These are phyloP conservation scores for Tanozyma kutaoensis DNA, from an alignment of 805 yeast genomes.

Conservation along the genomic window DNA sequence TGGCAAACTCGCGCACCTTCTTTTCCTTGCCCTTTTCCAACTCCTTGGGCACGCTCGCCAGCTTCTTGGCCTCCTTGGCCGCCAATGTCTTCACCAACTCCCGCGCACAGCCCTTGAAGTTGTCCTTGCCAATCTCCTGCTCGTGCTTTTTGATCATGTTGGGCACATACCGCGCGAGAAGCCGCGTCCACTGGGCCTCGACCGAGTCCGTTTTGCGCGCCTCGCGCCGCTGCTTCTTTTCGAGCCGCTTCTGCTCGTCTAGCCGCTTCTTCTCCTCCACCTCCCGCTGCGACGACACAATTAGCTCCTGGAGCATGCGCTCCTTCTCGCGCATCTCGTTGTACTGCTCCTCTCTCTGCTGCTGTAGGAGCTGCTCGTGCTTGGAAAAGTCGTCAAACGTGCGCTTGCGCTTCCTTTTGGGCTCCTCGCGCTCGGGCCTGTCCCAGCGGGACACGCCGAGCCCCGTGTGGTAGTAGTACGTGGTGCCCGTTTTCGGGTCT, in stretches of 20 bases:
- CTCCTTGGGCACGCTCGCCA: slow-evolving; percentile 36
- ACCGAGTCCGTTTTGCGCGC: neutral
- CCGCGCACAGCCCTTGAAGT: slow-evolving; percentile 62
- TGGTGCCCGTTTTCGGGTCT: slow-evolving; percentile 28
- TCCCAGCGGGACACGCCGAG: slow-evolving; percentile 46
- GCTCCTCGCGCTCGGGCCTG: slow-evolving; percentile 29
- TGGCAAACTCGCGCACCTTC: slow-evolving; percentile 50
- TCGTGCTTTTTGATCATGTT: slow-evolving; percentile 60
- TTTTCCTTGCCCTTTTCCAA: slow-evolving; percentile 50
- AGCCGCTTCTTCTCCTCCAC: slow-evolving; percentile 15
- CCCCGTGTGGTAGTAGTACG: slow-evolving; percentile 42
- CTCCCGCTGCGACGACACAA: slow-evolving; percentile 18
- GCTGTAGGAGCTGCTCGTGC: slow-evolving; percentile 20
- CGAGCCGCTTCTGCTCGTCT: slow-evolving; percentile 10
- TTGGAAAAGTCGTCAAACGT: slow-evolving; percentile 11
- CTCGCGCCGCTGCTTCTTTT: slow-evolving; percentile 5
- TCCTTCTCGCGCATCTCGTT: slow-evolving; percentile 21
- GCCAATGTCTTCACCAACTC: slow-evolving; percentile 61
- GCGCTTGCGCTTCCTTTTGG: slow-evolving; percentile 7
- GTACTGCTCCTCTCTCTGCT: slow-evolving; percentile 19
- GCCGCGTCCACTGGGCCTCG: slow-evolving; percentile 20
- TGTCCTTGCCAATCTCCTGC: slow-evolving; percentile 55
- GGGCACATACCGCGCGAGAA: slow-evolving; percentile 69
- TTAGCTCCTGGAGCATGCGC: slow-evolving; percentile 20
- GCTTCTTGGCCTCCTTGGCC: slow-evolving; percentile 51